Conservation (phyloP, 75 land plant genomes). For the Chamaecyparis obtusa region DNA sequence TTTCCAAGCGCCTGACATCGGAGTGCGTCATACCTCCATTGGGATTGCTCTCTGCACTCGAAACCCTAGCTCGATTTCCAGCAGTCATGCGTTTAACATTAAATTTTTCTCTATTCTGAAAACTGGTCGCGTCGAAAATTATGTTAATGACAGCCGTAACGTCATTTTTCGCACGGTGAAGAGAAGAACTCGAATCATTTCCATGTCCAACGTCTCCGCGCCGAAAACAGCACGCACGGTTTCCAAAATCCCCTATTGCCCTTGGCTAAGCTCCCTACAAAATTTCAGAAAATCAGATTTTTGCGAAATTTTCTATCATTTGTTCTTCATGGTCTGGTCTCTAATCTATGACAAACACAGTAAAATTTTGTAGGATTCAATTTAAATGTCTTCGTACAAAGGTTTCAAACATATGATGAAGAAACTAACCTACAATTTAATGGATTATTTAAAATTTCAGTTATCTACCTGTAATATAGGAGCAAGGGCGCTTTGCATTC, state of each 20-base stretch:
- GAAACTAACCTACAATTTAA: background rate
- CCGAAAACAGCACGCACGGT: slow-evolving; percentile 72
- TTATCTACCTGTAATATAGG: background rate
- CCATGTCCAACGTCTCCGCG: slow-evolving; percentile 67
- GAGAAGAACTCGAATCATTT: slow-evolving; percentile 65
- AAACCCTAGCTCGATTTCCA: slow-evolving; percentile 17
- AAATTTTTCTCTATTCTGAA: slow-evolving; percentile 3
- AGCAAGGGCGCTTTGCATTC: background rate
- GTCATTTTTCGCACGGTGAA: slow-evolving; percentile 81
- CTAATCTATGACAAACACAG: background rate
- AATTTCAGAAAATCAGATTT: too few relatives aligned
- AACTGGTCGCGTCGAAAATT: slow-evolving; percentile 63
- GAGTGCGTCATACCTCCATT: background rate
- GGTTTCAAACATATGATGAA: background rate
- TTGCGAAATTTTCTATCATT: too few relatives aligned
- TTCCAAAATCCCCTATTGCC: slow-evolving; percentile 38
- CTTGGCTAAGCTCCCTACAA: slow-evolving; percentile 9
- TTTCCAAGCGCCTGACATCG: background rate
- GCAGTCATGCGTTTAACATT: slow-evolving; percentile 16
- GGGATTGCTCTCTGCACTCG: background rate
- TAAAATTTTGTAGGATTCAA: background rate
- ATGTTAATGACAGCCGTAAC: slow-evolving; percentile 78
- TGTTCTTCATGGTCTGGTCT: too few relatives aligned
- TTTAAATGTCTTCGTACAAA: background rate
- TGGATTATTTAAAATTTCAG: too few relatives aligned